These are phyloP conservation scores for Aristolochia contorta DNA, from an alignment of 164 flowering plant genomes.

Conservation along the genomic window DNA sequence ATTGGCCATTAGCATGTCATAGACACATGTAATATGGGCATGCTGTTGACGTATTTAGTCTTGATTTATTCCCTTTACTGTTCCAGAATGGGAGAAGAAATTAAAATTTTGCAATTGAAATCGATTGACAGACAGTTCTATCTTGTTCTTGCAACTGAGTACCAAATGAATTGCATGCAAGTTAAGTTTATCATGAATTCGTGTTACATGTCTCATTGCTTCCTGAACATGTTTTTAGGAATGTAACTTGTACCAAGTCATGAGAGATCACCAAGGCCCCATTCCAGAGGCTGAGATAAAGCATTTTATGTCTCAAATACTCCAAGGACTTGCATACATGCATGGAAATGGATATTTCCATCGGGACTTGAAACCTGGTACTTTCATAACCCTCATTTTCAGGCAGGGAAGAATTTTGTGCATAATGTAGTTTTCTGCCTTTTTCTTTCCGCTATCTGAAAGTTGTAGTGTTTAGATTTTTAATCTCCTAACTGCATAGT, in stretches of 20 bases:
- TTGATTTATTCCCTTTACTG: no score
- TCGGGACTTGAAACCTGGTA: conserved; percentile 87
- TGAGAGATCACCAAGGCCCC: conserved; percentile 41
- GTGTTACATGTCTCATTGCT: conserved; percentile 1
- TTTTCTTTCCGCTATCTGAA: no score
- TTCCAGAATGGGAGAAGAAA: no score
- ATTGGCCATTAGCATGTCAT: no score
- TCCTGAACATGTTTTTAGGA: conserved; percentile 33
- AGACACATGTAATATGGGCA: no score
- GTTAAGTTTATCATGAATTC: no score
- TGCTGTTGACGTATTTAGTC: no score
- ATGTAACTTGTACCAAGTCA: conserved; percentile 65
- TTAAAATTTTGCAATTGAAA: no score
- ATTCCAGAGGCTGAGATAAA: conserved; percentile 69
- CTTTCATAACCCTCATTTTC: background rate
- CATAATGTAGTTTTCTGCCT: background rate
- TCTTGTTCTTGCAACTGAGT: no score
- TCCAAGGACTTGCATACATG: conserved; percentile 72
- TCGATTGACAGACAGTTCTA: no score
- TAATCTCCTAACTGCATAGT: background rate
- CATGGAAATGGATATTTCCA: conserved; percentile 75
- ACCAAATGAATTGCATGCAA: no score
- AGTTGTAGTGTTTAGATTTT: background rate
- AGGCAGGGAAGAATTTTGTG: background rate
- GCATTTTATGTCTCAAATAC: conserved; percentile 54